Conservation (phyloP, 2,329 filamentous ascomycete genomes). For the Cladophialophora exuberans region DNA sequence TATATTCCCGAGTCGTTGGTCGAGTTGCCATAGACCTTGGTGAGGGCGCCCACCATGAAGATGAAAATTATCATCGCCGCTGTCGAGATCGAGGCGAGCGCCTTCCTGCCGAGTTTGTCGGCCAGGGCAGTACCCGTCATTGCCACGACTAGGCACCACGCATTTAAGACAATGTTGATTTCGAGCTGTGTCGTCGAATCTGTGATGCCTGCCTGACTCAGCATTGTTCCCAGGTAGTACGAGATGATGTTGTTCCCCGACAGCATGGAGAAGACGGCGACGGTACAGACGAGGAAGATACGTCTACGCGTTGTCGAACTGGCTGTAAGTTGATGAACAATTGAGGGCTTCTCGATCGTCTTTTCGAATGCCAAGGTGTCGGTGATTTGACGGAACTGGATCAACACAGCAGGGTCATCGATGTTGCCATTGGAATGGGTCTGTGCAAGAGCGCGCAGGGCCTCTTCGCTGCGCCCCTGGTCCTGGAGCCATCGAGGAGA, state of each 20-base stretch:
- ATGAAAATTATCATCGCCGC: constrained; percentile 43
- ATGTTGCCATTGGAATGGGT: constrained; percentile 20
- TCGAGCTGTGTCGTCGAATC: constrained; percentile 48
- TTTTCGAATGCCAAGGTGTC: constrained; percentile 25
- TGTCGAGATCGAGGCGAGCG: constrained; percentile 44
- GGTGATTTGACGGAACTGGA: constrained; percentile 22
- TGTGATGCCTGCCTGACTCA: constrained; percentile 52
- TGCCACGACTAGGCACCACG: constrained; percentile 51
- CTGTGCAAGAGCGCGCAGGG: constrained; percentile 24
- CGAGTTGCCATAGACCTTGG: constrained; percentile 47
- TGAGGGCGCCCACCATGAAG: constrained; percentile 56
- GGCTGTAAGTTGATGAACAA: constrained; percentile 12
- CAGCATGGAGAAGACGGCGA: constrained; percentile 24
- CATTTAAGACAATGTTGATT: constrained; percentile 57
- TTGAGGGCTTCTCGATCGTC: constrained; percentile 9
- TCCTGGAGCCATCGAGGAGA: constrained; percentile 43
- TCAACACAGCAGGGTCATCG: constrained; percentile 13
- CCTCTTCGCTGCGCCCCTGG: constrained; percentile 28
- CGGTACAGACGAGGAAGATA: constrained; percentile 17
- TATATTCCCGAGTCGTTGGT: constrained; percentile 46
- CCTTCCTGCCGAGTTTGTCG: constrained; percentile 50
- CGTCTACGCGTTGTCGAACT: constrained; percentile 16
- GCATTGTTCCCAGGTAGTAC: constrained; percentile 48
- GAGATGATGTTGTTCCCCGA: constrained; percentile 29
- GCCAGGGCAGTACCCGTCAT: constrained; percentile 50